phyloP scores from a whole-genome alignment of 2,329 filamentous ascomycete species.

The Talaromyces piceae region DNA sequence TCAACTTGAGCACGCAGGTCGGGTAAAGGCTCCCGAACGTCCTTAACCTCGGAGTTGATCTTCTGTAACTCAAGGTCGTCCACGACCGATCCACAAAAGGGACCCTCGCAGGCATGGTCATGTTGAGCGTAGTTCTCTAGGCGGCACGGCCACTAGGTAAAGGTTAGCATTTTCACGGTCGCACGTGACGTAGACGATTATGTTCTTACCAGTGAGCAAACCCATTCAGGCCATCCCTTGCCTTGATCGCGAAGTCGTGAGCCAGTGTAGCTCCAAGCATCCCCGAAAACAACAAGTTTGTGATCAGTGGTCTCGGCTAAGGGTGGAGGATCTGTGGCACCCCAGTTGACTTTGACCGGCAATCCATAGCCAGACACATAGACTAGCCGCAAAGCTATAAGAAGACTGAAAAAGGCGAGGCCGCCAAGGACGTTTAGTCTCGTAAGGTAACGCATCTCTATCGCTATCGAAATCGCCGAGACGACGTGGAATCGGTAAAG shows the following conservation, averaged over 20 bases:
- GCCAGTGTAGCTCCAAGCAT: slow-evolving; percentile 33
- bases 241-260: slow-evolving; percentile 19
- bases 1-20: slow-evolving; percentile 32
- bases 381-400: slow-evolving; percentile 6
- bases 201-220: slow-evolving; percentile 29
- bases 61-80: slow-evolving; percentile 26
- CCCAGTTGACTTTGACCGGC: neutral
- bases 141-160: slow-evolving; percentile 25
- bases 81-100: slow-evolving; percentile 24
- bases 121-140: slow-evolving; percentile 28
- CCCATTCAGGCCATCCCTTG: slow-evolving; percentile 28
- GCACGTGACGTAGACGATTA: neutral
- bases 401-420: slow-evolving; percentile 6
- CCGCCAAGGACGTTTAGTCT: slow-evolving; percentile 5
- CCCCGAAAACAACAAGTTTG: slow-evolving; percentile 32
- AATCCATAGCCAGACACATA: slow-evolving; percentile 6
- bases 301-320: slow-evolving; percentile 18
- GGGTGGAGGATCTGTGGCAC: slow-evolving; percentile 7
- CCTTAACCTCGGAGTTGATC: slow-evolving; percentile 13
- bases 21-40: slow-evolving; percentile 22
- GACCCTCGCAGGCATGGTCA: slow-evolving; percentile 19
- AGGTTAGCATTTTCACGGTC: neutral
- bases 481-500: neutral
- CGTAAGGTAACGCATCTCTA: slow-evolving; percentile 8
- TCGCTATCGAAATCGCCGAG: neutral